phyloP scores from a whole-genome alignment of 345 rosid genomes.

The Populus tremula region DNA sequence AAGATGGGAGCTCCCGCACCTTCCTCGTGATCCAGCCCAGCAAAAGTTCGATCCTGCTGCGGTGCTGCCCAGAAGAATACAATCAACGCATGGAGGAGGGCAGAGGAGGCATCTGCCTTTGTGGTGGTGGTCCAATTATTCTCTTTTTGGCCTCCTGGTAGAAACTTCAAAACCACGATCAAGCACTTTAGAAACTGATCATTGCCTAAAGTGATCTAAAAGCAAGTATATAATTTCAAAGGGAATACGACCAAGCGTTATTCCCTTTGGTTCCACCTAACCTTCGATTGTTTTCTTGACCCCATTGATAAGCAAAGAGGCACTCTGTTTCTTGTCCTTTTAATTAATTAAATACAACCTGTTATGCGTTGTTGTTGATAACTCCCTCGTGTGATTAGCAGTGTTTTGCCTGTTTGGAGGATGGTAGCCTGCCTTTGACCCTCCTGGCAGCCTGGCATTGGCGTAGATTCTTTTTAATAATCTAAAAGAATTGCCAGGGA shows the following conservation, averaged over 20 bases:
- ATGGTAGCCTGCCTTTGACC: background rate
- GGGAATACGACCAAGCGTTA: background rate
- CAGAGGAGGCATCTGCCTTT: background rate
- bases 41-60: background rate
- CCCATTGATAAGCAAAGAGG: background rate
- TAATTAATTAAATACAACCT: background rate
- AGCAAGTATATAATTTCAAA: conserved; percentile 25
- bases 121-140: conserved; percentile 19
- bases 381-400: background rate
- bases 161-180: conserved; percentile 15
- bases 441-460: background rate
- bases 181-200: conserved; percentile 10
- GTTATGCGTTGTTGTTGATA: background rate
- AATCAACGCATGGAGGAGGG: background rate
- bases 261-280: conserved; percentile 10
- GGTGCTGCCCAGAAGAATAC: too few species aligned
- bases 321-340: background rate
- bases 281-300: conserved; percentile 1
- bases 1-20: background rate
- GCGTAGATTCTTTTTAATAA: background rate
- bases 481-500: background rate
- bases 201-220: conserved; percentile 14
- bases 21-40: background rate
- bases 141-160: background rate
- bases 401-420: background rate